These are phyloP conservation scores for Coemansia sp. DNA, from an alignment of 192 early-diverging fungal species.

Conservation along the genomic window DNA sequence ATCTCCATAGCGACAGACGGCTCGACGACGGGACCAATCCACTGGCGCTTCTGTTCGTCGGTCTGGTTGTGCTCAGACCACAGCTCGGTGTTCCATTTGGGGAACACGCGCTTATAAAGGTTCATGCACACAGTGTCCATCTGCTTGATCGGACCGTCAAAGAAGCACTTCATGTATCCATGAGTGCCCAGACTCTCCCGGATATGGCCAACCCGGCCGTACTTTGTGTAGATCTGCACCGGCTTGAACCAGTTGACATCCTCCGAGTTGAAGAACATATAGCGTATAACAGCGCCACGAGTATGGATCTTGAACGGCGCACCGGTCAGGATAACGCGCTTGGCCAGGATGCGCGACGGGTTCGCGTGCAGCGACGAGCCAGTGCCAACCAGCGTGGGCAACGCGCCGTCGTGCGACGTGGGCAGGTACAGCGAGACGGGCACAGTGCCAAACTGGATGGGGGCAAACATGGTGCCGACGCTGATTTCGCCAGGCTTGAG, in stretches of 20 bases:
- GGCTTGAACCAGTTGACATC: conserved; percentile 97
- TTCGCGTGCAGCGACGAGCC: conserved; percentile 76
- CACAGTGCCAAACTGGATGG: conserved; percentile 84
- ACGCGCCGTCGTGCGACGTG: background rate
- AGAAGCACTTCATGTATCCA: conserved; percentile 94
- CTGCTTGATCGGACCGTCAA: conserved; percentile 85
- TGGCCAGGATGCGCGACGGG: conserved; percentile 87
- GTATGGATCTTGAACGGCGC: conserved; percentile 95
- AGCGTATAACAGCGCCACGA: conserved; percentile 87
- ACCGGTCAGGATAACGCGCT: conserved; percentile 91
- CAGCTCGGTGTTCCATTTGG: conserved; percentile 84
- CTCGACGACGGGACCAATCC: conserved; percentile 20
- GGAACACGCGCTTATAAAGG: conserved; percentile 94
- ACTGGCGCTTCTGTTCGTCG: conserved; percentile 22
- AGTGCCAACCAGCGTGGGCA: conserved; percentile 67
- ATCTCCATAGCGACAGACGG: conserved; percentile 33
- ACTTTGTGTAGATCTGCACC: conserved; percentile 87
- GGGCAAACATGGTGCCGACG: conserved; percentile 88
- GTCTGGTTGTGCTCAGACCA: conserved; percentile 44
- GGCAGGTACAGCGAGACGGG: conserved; percentile 84
- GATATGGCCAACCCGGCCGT: conserved; percentile 90
- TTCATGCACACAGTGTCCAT: conserved; percentile 96
- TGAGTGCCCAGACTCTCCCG: conserved; percentile 92
- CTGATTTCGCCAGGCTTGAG: conserved; percentile 68
- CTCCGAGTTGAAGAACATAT: conserved; percentile 95